A percentile compares a stretch with the other conserved stretches of the same genome.
Conservation (phyloP, 1,284 basidiomycete species). For the Tausonia pullulans region DNA sequence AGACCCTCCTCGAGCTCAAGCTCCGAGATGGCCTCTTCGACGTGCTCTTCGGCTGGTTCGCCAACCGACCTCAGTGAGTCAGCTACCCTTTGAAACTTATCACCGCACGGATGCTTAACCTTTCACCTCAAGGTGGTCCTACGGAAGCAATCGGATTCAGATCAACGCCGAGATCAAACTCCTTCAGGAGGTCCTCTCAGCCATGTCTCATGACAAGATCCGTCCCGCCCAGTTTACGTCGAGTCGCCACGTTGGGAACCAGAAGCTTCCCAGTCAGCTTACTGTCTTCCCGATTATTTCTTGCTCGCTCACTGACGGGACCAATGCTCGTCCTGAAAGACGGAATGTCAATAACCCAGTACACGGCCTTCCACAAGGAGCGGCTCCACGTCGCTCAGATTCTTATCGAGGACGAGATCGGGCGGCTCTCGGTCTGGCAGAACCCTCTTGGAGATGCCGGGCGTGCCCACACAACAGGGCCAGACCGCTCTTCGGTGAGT, state of each 20-base stretch:
- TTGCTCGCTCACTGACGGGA: background rate
- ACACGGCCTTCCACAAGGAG: constrained; percentile 47
- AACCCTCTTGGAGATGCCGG: constrained; percentile 71
- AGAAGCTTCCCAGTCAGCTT: constrained; percentile 3
- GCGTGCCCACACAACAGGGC: constrained; percentile 39
- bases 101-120: background rate
- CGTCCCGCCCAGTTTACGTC: constrained; percentile 55
- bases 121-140: constrained; percentile 62
- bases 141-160: constrained; percentile 82
- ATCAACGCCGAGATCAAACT: constrained; percentile 78
- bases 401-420: constrained; percentile 82
- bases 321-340: constrained; percentile 17
- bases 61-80: constrained; percentile 70
- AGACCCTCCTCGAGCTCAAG: constrained; percentile 67
- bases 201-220: constrained; percentile 61
- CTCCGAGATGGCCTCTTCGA: constrained; percentile 67
- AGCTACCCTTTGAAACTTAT: background rate
- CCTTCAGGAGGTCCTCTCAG: constrained; percentile 67
- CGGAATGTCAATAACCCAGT: constrained; percentile 41
- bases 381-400: constrained; percentile 63
- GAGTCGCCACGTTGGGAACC: background rate
- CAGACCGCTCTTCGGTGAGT: constrained; percentile 39
- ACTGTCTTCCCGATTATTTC: background rate
- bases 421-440: constrained; percentile 74
- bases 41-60: constrained; percentile 84